Conservation (phyloP, 164 flowering plant genomes). For the Magnolia officinalis region DNA sequence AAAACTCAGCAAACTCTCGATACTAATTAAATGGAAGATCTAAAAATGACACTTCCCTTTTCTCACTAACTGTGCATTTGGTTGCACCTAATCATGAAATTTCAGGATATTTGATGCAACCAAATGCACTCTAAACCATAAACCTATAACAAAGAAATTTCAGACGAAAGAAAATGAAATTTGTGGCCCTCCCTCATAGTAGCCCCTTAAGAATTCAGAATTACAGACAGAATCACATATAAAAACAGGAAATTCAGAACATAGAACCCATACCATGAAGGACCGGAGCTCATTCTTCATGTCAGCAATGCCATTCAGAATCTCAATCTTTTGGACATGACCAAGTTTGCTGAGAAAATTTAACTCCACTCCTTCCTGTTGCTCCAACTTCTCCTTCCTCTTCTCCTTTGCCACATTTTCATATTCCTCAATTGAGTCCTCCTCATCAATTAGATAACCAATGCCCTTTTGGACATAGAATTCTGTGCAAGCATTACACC, state of each 20-base stretch:
- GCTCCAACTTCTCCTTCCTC: slow-evolving; percentile 83
- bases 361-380: slow-evolving; percentile 64
- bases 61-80: too few relatives aligned
- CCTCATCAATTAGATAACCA: slow-evolving; percentile 66
- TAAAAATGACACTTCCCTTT: too few relatives aligned
- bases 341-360: slow-evolving; percentile 68
- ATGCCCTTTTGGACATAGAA: slow-evolving; percentile 54
- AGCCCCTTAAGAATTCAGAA: neutral
- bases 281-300: slow-evolving; percentile 68
- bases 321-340: slow-evolving; percentile 83
- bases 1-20: too few relatives aligned
- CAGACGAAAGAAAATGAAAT: neutral
- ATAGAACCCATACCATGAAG: slow-evolving; percentile 59
- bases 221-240: neutral
- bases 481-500: slow-evolving; percentile 55
- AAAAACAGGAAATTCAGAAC: neutral
- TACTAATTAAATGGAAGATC: too few relatives aligned
- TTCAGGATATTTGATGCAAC: too few relatives aligned
- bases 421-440: slow-evolving; percentile 86
- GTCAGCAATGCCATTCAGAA: slow-evolving; percentile 85
- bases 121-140: too few relatives aligned
- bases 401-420: slow-evolving; percentile 79
- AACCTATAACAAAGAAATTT: neutral
- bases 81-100: too few relatives aligned
- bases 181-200: neutral